These are phyloP conservation scores for Coemansia sp. DNA, from an alignment of 192 early-diverging fungal genomes.

Conservation along the genomic window DNA sequence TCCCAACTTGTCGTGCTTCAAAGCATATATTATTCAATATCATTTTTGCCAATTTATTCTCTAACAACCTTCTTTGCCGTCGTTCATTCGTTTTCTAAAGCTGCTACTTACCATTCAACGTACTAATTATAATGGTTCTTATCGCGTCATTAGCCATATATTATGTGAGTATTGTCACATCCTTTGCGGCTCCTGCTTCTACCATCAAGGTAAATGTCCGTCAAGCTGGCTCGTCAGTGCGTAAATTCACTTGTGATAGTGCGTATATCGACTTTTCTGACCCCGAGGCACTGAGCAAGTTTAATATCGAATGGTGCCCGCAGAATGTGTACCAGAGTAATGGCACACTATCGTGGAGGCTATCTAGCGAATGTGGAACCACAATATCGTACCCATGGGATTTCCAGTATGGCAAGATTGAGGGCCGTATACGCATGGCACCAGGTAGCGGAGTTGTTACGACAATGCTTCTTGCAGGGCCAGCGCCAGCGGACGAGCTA, in stretches of 20 bases:
- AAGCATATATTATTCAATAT: background rate
- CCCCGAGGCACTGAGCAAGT: slow-evolving; percentile 30
- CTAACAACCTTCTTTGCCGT: background rate
- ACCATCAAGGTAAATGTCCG: slow-evolving; percentile 4
- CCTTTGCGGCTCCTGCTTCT: background rate
- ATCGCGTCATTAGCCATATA: background rate
- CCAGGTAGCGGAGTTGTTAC: slow-evolving; percentile 56
- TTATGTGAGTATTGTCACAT: background rate
- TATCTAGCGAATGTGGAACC: slow-evolving; percentile 45
- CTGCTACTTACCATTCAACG: background rate
- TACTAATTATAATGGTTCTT: background rate
- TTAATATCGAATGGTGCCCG: slow-evolving; percentile 46
- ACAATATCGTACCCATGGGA: slow-evolving; percentile 39
- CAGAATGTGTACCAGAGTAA: slow-evolving; percentile 41
- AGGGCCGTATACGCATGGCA: slow-evolving; percentile 33
- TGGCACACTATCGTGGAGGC: slow-evolving; percentile 30
- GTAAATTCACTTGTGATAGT: slow-evolving; percentile 29
- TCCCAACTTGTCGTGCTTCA: background rate
- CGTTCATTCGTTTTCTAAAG: background rate
- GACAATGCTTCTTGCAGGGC: slow-evolving; percentile 54
- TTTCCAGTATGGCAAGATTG: slow-evolving; percentile 41
- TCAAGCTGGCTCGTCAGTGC: slow-evolving; percentile 4
- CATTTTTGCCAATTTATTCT: background rate
- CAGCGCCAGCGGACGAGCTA: slow-evolving; percentile 58
- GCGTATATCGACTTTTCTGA: slow-evolving; percentile 30